Conservation (phyloP, 139 green algal genomes). For the Chlorella sp. region DNA sequence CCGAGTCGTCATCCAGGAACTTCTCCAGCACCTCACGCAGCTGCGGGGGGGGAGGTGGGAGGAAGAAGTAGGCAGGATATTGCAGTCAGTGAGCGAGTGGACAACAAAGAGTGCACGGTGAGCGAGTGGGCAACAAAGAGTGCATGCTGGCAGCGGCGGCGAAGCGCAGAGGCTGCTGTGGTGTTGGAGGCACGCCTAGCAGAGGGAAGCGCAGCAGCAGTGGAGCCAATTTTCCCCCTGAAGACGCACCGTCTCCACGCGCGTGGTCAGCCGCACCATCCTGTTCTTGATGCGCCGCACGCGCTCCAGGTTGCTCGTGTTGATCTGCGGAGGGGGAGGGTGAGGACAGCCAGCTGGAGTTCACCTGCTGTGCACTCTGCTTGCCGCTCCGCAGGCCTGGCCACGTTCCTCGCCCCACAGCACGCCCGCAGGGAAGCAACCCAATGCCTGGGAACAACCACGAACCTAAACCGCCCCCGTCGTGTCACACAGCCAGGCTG, state of each 20-base stretch:
- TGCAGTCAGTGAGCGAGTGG: no score
- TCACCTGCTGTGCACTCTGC: not conserved
- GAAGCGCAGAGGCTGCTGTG: not conserved
- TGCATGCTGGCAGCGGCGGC: not conserved
- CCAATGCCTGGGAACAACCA: slow-evolving; percentile 20
- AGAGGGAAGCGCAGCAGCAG: no score
- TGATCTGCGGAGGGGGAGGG: slow-evolving; percentile 39
- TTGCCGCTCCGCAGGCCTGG: not conserved
- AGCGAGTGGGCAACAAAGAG: not conserved
- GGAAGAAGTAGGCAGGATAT: no score
- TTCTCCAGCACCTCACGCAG: slow-evolving; percentile 68
- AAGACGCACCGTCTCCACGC: slow-evolving; percentile 53
- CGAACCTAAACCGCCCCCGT: not conserved
- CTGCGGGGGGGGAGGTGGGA: not conserved
- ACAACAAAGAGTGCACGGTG: no score
- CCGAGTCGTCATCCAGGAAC: slow-evolving; percentile 66
- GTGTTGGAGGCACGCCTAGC: not conserved
- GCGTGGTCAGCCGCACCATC: slow-evolving; percentile 61
- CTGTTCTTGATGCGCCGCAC: slow-evolving; percentile 92
- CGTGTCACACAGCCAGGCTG: no score
- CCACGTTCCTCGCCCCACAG: no score
- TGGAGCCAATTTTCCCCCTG: no score
- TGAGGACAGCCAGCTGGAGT: not conserved
- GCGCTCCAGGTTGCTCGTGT: slow-evolving; percentile 86
- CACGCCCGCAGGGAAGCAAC: not conserved